Percentiles rank a stretch among this genome's conserved stretches.
These are phyloP conservation scores for Suillus sp. DNA, from an alignment of 768 basidiomycete species.

Conservation along the genomic window DNA sequence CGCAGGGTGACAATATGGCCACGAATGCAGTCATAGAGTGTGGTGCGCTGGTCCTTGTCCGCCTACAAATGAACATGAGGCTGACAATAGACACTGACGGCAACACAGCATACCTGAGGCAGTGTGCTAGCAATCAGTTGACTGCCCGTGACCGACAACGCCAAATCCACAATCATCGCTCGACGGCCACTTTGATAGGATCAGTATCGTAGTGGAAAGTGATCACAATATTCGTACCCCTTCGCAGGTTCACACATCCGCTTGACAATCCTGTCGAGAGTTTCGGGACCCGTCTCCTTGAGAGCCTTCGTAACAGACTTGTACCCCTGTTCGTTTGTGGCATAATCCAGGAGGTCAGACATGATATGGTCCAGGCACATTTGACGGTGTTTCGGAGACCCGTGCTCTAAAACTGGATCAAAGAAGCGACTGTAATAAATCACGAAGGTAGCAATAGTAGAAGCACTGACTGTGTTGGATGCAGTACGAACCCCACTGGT, in stretches of 20 bases:
- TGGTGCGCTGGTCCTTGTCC: constrained; percentile 82
- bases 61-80: constrained; percentile 47
- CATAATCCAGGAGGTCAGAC: constrained; percentile 73
- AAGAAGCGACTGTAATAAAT: constrained; percentile 4
- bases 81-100: constrained; percentile 3
- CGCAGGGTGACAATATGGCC: constrained; percentile 89
- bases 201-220: constrained; percentile 11
- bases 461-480: constrained; percentile 73
- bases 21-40: constrained; percentile 82
- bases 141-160: constrained; percentile 81
- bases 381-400: constrained; percentile 70
- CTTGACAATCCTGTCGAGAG: constrained; percentile 70
- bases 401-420: constrained; percentile 76
- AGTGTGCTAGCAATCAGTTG: constrained; percentile 83
- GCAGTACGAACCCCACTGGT: constrained; percentile 89
- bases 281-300: constrained; percentile 81
- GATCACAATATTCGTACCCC: constrained; percentile 46
- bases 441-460: constrained; percentile 9
- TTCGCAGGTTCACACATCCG: constrained; percentile 87
- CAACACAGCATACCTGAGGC: constrained; percentile 56
- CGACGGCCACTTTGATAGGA: constrained; percentile 57
- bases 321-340: constrained; percentile 83
- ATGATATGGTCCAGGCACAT: constrained; percentile 81
- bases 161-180: constrained; percentile 85
- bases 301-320: constrained; percentile 86